Conservation (phyloP, 805 yeast genomes). For the Priceomyces melissophilus region DNA sequence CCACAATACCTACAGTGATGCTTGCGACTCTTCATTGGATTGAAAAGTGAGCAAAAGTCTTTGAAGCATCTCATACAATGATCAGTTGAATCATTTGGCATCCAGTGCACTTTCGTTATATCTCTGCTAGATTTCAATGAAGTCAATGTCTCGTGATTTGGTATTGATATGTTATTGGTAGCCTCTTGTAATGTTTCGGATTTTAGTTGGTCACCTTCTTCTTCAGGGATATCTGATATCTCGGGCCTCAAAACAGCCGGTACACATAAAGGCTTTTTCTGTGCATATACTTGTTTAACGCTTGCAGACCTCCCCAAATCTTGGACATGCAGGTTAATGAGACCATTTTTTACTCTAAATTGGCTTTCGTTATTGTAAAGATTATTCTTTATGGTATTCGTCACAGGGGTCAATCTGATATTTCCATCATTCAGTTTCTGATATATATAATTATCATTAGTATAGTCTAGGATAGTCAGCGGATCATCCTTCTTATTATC, state of each 20-base stretch:
- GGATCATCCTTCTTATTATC: conserved; percentile 3
- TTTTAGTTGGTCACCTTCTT: background rate
- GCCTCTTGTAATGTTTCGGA: conserved; percentile 1
- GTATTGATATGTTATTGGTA: background rate
- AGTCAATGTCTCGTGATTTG: background rate
- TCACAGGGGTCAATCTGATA: conserved; percentile 17
- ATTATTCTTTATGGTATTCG: conserved; percentile 21
- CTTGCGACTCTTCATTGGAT: conserved; percentile 26
- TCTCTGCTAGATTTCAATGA: conserved; percentile 20
- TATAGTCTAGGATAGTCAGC: conserved; percentile 14
- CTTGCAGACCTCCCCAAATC: conserved; percentile 11
- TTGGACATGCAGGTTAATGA: background rate
- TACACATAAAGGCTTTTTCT: conserved; percentile 44
- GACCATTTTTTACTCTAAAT: conserved; percentile 4
- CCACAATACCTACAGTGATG: conserved; percentile 57
- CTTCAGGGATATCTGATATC: background rate
- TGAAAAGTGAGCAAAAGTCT: conserved; percentile 27
- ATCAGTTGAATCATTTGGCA: conserved; percentile 38
- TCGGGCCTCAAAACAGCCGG: conserved; percentile 53
- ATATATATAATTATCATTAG: conserved; percentile 20
- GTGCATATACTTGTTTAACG: conserved; percentile 42
- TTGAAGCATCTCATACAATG: conserved; percentile 43
- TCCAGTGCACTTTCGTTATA: conserved; percentile 55
- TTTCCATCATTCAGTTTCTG: conserved; percentile 13
- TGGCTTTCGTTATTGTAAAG: conserved; percentile 15